Evolutionary conservation across 805 yeast species (phyloP).

Genomic region (Saccharomycopsis sp.): DNA sequence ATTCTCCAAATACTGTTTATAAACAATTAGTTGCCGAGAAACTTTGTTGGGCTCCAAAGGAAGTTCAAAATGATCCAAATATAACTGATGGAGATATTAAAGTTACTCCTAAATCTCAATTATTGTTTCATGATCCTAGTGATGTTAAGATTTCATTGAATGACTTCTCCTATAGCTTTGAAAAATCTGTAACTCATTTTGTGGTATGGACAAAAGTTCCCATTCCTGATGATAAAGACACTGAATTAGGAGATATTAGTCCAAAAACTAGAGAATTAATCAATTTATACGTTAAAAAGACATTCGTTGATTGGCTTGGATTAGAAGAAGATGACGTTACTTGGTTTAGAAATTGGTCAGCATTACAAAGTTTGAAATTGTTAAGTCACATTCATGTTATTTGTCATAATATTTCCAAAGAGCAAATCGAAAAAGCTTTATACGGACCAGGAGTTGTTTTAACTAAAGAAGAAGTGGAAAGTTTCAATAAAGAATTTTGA

Average conservation of each 20-base stretch:
- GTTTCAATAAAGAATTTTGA: too few relatives aligned
- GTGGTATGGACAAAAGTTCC: slow-evolving; percentile 58
- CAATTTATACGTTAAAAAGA: slow-evolving; percentile 34
- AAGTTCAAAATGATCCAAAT: slow-evolving; percentile 6
- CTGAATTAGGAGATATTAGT: slow-evolving; percentile 42
- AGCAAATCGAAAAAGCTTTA: too few relatives aligned
- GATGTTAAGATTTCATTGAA: slow-evolving; percentile 42
- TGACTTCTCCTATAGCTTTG: slow-evolving; percentile 60
- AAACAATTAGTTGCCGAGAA: slow-evolving; percentile 15
- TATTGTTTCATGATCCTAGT: slow-evolving; percentile 30
- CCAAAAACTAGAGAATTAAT: slow-evolving; percentile 31
- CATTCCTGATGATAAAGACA: slow-evolving; percentile 40
- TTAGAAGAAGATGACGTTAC: slow-evolving; percentile 30
- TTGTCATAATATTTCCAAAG: too few relatives aligned
- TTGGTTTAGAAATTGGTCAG: slow-evolving; percentile 70
- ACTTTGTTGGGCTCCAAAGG: slow-evolving; percentile 13
- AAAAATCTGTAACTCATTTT: slow-evolving; percentile 40
- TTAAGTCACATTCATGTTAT: slow-evolving; percentile 66
- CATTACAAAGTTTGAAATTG: slow-evolving; percentile 54
- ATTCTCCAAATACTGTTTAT: slow-evolving; percentile 1
- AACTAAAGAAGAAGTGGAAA: too few relatives aligned
- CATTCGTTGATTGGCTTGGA: slow-evolving; percentile 35
- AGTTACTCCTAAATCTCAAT: slow-evolving; percentile 14
- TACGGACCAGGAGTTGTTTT: too few relatives aligned
- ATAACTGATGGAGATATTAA: slow-evolving; percentile 3